Evolutionary conservation across 2,329 filamentous ascomycete species (phyloP).

Genomic region (Pestalotiopsis sp.): DNA sequence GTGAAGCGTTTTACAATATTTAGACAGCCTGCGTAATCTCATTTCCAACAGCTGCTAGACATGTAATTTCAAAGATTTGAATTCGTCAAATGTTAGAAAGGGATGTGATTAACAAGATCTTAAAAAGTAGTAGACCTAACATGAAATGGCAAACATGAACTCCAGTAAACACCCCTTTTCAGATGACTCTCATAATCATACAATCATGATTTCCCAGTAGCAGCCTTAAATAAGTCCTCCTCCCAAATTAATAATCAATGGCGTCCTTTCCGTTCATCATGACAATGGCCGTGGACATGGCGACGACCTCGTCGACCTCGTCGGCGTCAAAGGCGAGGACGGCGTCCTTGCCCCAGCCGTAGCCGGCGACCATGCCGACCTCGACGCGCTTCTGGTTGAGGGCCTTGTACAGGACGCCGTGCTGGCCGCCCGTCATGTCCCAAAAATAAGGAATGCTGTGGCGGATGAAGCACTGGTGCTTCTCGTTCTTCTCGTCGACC

Average conservation of each 20-base stretch:
- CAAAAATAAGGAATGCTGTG: conserved; percentile 38
- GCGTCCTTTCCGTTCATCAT: conserved; percentile 35
- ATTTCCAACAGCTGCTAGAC: not conserved
- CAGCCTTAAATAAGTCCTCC: not conserved
- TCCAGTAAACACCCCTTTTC: not conserved
- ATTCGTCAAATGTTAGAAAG: conserved; percentile 51
- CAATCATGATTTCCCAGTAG: not conserved
- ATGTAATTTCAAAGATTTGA: not conserved
- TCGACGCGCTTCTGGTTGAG: conserved; percentile 36
- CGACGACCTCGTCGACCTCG: conserved; percentile 33
- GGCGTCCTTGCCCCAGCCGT: conserved; percentile 34
- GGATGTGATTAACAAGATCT: conserved; percentile 1
- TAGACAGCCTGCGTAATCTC: too few relatives aligned
- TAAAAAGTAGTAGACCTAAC: not conserved
- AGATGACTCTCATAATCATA: conserved; percentile 5
- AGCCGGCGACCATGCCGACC: conserved; percentile 30
- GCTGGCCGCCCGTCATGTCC: conserved; percentile 33
- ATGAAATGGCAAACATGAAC: not conserved
- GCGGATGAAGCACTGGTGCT: conserved; percentile 36
- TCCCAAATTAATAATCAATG: conserved; percentile 28
- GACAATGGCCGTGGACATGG: conserved; percentile 32
- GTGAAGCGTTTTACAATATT: too few relatives aligned
- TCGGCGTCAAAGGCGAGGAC: conserved; percentile 32
- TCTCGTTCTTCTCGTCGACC: conserved; percentile 28
- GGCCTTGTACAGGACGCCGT: conserved; percentile 34